phyloP scores from a whole-genome alignment of 2,329 filamentous ascomycete species.

The Stemphylium beticola region DNA sequence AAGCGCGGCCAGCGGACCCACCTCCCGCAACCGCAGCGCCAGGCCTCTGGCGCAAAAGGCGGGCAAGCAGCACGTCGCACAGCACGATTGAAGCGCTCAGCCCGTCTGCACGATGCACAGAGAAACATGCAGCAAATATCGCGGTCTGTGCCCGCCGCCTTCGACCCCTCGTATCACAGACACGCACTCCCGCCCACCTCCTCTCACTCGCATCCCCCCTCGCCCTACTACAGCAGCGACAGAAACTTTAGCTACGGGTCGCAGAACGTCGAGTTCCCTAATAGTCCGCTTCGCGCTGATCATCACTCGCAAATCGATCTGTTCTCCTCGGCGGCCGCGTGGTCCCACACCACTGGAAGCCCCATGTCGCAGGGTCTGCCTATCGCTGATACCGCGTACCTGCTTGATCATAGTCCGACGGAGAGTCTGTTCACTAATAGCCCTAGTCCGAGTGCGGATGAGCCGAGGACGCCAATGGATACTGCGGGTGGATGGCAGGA shows the following conservation, averaged over 20 bases:
- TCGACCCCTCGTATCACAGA: slow-evolving; percentile 16
- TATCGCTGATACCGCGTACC: slow-evolving; percentile 20
- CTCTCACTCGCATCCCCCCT: slow-evolving; percentile 17
- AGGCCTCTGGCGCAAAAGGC: slow-evolving; percentile 54
- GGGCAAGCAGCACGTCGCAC: slow-evolving; percentile 51
- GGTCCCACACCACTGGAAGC: background rate
- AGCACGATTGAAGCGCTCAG: slow-evolving; percentile 28
- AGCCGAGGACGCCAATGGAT: slow-evolving; percentile 29
- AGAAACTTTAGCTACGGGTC: slow-evolving; percentile 22
- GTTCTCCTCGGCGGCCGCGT: background rate
- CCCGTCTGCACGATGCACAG: slow-evolving; percentile 26
- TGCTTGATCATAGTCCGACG: slow-evolving; percentile 25
- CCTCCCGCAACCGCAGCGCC: slow-evolving; percentile 47
- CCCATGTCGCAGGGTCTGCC: slow-evolving; percentile 3
- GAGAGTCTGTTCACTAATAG: slow-evolving; percentile 33
- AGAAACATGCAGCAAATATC: slow-evolving; percentile 29
- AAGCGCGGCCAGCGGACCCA: slow-evolving; percentile 46
- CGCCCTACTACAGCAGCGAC: slow-evolving; percentile 32
- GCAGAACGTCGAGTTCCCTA: slow-evolving; percentile 9
- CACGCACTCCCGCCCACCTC: background rate
- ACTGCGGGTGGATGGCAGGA: slow-evolving; percentile 18
- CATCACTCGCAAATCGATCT: slow-evolving; percentile 10
- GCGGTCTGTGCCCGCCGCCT: slow-evolving; percentile 22
- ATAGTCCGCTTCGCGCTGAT: slow-evolving; percentile 5
- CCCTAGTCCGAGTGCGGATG: slow-evolving; percentile 26